Conservation (phyloP, 257 asterid genomes). For the Misopates orontium region DNA sequence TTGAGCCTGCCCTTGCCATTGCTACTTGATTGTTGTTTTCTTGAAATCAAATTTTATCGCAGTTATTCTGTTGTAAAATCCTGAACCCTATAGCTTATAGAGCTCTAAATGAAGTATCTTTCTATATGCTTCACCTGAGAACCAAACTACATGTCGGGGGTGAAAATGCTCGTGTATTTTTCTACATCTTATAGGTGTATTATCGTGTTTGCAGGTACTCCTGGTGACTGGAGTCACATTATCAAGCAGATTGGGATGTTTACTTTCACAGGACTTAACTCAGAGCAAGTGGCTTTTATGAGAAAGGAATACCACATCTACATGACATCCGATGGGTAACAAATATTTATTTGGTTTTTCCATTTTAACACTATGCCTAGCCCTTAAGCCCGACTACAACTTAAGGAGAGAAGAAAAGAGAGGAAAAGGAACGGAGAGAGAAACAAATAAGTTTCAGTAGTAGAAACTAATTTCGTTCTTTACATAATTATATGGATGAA, state of each 20-base stretch:
- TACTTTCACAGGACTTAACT: conserved; percentile 87
- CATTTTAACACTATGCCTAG: neutral
- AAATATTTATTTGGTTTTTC: conserved; percentile 1
- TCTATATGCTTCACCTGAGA: neutral
- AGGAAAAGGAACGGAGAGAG: neutral
- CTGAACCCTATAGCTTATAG: neutral
- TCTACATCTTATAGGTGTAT: neutral
- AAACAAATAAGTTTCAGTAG: neutral
- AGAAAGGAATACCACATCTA: conserved; percentile 88
- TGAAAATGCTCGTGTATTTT: conserved; percentile 6
- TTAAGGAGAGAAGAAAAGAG: neutral
- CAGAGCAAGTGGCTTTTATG: conserved; percentile 84
- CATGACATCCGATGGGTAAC: conserved; percentile 97
- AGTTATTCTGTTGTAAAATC: neutral
- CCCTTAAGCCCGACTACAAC: neutral
- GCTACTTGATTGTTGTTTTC: neutral
- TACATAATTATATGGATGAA: neutral
- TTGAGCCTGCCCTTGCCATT: neutral
- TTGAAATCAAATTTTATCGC: neutral
- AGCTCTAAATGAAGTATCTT: neutral
- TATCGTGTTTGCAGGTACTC: conserved; percentile 65
- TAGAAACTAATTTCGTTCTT: neutral
- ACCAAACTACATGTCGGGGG: neutral
- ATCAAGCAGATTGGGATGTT: conserved; percentile 99
- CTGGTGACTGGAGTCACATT: conserved; percentile 99